Percentiles rank a stretch among this genome's conserved stretches.
These are phyloP conservation scores for Boletales sp. DNA, from an alignment of 768 basidiomycete species.

Conservation along the genomic window DNA sequence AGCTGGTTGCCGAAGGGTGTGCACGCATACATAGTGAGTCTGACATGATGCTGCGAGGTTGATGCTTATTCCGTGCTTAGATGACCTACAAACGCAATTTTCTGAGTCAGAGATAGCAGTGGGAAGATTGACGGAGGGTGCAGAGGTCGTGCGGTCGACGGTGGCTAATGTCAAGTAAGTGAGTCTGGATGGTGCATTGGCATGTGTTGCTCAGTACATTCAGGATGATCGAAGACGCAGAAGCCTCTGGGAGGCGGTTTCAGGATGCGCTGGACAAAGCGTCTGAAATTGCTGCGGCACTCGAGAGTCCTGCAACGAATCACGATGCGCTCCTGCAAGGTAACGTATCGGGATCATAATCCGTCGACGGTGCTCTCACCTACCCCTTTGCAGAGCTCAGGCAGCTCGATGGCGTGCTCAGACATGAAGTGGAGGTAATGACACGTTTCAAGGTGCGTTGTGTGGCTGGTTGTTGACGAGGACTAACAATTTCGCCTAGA, in stretches of 20 bases:
- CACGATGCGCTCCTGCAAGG: slow-evolving; percentile 53
- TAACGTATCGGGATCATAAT: slow-evolving; percentile 16
- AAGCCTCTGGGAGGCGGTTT: slow-evolving; percentile 49
- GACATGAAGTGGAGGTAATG: slow-evolving; percentile 57
- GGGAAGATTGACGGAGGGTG: slow-evolving; percentile 50
- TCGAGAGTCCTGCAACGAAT: slow-evolving; percentile 56
- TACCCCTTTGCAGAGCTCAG: slow-evolving; percentile 48
- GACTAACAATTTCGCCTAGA: slow-evolving; percentile 42
- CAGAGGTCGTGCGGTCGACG: slow-evolving; percentile 53
- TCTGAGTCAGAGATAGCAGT: slow-evolving; percentile 53
- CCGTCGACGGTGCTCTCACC: background rate
- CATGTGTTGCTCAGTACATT: slow-evolving; percentile 2
- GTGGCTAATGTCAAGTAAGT: slow-evolving; percentile 47
- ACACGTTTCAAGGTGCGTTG: slow-evolving; percentile 49
- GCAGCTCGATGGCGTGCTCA: slow-evolving; percentile 56
- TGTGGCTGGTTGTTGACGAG: background rate
- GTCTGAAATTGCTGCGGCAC: slow-evolving; percentile 41
- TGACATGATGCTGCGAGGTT: background rate
- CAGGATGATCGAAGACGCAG: slow-evolving; percentile 61
- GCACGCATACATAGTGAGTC: slow-evolving; percentile 61
- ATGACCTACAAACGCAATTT: slow-evolving; percentile 56
- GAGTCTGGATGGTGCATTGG: background rate
- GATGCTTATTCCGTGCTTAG: slow-evolving; percentile 30
- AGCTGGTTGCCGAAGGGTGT: slow-evolving; percentile 72
- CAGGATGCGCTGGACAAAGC: slow-evolving; percentile 59